Evolutionary conservation across 768 basidiomycete genomes (phyloP).

Genomic region (Rhodotorula kratochvilovae): DNA sequence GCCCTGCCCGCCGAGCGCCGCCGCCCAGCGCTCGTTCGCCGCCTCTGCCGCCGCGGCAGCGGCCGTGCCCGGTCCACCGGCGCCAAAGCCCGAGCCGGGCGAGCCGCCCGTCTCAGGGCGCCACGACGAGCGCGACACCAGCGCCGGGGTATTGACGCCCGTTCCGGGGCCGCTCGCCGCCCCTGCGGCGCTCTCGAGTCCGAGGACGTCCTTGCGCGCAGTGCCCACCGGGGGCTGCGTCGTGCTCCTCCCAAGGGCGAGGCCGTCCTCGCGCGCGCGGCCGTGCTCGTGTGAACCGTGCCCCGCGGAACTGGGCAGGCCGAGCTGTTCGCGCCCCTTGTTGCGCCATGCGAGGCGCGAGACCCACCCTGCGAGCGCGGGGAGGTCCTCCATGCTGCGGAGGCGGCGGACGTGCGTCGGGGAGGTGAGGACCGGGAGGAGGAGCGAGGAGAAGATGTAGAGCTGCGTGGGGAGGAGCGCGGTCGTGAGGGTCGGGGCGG

Average conservation of each 20-base stretch:
- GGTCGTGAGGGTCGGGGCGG: conserved; percentile 36
- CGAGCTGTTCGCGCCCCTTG: not conserved
- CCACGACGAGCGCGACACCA: not conserved
- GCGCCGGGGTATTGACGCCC: conserved; percentile 32
- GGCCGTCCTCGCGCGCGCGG: conserved; percentile 6
- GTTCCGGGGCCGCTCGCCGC: not conserved
- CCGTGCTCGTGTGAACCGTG: no score
- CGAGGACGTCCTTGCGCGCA: not conserved
- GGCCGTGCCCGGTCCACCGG: no score
- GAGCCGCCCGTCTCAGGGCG: not conserved
- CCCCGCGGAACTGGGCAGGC: not conserved
- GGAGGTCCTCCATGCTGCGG: conserved; percentile 25
- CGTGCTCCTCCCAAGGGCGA: conserved; percentile 31
- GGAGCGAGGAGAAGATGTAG: conserved; percentile 34
- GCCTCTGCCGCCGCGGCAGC: not conserved
- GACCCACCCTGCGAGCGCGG: conserved; percentile 28
- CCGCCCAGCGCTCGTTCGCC: not conserved
- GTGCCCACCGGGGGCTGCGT: conserved; percentile 8
- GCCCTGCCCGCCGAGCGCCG: not conserved
- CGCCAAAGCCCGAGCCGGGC: not conserved
- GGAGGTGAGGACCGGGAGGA: conserved; percentile 30
- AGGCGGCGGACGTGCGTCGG: conserved; percentile 6
- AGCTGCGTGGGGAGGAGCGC: conserved; percentile 35
- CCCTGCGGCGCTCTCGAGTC: no score
- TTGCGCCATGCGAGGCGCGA: conserved; percentile 26